Evolutionary conservation across 352 stramenopile species (phyloP), one percentile per base, ranked within the genome.

Genomic region (Pythium inflatum): DNA sequence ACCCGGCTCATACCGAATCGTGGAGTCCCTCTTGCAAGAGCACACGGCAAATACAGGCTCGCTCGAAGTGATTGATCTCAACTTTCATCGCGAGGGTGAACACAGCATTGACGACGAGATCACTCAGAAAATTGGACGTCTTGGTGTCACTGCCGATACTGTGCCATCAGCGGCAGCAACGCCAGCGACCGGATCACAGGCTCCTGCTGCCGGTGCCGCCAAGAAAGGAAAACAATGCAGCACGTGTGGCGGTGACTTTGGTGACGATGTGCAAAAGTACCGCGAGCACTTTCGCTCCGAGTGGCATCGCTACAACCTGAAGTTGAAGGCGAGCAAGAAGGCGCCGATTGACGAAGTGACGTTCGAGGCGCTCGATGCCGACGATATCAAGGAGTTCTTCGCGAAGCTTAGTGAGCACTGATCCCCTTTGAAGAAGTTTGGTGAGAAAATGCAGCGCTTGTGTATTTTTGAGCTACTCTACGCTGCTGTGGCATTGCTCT

Each of bases 251-350:
- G 94, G 95, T 5, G 85, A 87, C 48, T 99, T 99, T 68, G 80
- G 78, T 33, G 87, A 89, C 63, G 83, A 90, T 57, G 79, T 94
- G 65, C 79, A 77, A 51, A 80, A 81, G 43, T 98, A 98, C 71
- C 86, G 96, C 36, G 82, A 95, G 43, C 97, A 99, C 74, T 99
- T 99, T 77, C 91, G 93, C 30, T 97, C 87, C 41, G 95, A 99
- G 68, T 99, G 96, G 94, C 96, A 99, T 74, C 88, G 94, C 38
- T 99, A 98, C 83, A 99, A 99, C 79, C 88, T 99, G 41, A 98
- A 98, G 71, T 76, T 97, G 36, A 99, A 99, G 74, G 78, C 97
- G 49, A 96, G 95, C 63, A 95, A 93, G 61, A 73, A 83, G 58
- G 55, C 80, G 6, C 65, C 92, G 24, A 86, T 98, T 60, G 85